Base-by-base conservation (phyloP, 352 stramenopile genomes). In the Pythium brachiatum region DNA sequence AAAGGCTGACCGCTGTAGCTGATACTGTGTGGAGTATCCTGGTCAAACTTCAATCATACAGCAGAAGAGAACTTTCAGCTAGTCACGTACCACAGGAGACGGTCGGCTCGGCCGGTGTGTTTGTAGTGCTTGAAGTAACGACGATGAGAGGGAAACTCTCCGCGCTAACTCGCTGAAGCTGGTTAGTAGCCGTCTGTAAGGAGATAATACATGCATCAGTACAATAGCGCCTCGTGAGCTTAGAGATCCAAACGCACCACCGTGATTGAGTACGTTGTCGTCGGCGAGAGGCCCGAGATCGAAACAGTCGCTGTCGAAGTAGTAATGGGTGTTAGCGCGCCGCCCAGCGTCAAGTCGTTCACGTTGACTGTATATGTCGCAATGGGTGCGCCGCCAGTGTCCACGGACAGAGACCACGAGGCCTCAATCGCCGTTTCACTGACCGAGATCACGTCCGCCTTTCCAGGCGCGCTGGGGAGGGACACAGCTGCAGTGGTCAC, bases 321-420 rank as follows among this genome's bases (percentile, higher is more conserved):
- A 18, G 36, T 55, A 0, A 65, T 16, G 9, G 21, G 25, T 12
- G 43, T 18, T 0, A 47, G 20, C 16, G n/a, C 3, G 9, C 18
- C 47, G 3, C 53, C 46, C 7, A 31, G 27, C 16, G 31, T 52
- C 2, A 51, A 39, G 27, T 71, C 55, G 3, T 39, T 64, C 7
- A 69, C 44, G 5, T 23, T 55, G 11, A 69, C 32, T 2, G 58
- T 66, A 39, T 86, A 91, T 3, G 13, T 56, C 8, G 54, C 52
- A 15, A 89, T 70, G 0, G 16, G 5, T 13, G 74, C 63, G 11
- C 82, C 82, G 0, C 82, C 82, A 1, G 43, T 41, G 29, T 89
- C 79, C 5, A 31, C 31, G 0, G 82, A 76, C 0, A 47, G 2
- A 1, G 60, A 53, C 82, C 82, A 91, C 0, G 52, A 7, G n/a